Evolutionary conservation across 768 basidiomycete genomes (phyloP), one percentile per base, ranked within the genome.

Genomic region (Lactarius sp.): DNA sequence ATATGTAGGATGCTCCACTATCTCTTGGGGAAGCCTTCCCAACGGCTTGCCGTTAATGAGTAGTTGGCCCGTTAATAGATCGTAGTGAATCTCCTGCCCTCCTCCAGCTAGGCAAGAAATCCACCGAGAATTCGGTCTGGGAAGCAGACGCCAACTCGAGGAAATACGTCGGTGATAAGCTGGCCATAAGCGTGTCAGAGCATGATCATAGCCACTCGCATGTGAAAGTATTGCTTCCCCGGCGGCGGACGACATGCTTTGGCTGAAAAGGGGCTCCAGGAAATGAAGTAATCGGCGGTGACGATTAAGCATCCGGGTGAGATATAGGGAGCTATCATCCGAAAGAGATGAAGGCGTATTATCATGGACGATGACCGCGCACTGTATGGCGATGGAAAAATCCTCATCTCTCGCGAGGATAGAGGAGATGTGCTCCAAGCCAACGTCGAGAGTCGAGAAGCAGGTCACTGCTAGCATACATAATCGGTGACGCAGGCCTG

Each of bases 81-180:
- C 51, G 14, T 50, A 52, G 7, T 56, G 61, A 8, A 62, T 49
- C 4, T 51, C 34, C 18, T 62, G 55, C n/a, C 53, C 55, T 16
- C 49, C 50, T 36, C n/a, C 31, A 10, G 41, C 31, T 20, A 16
- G 6, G 42, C 60, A 52, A 5, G 12, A 44, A 20, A 61, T 44
- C 64, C 64, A 65, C 7, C 55, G 64, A 27, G 59, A 51, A 39
- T 65, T 62, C 14, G 50, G 41, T 12, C n/a, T 12, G 3, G 55
- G 60, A 37, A 56, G 55, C 18, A 10, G 20, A 14, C 22, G 27
- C 64, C 64, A 65, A n/a, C 31, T 31, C 8, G 62, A 59, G 34
- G 53, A 37, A 16, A 4, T 20, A 9, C 34, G 39, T 39, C 44
- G 60, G 27, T 42, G 49, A 42, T 51, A 62, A 16, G 16, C 42